Percentiles rank a stretch among this genome's conserved stretches.
These are phyloP conservation scores for Phytophthora hybrid DNA, from an alignment of 352 stramenopile species.

Conservation along the genomic window DNA sequence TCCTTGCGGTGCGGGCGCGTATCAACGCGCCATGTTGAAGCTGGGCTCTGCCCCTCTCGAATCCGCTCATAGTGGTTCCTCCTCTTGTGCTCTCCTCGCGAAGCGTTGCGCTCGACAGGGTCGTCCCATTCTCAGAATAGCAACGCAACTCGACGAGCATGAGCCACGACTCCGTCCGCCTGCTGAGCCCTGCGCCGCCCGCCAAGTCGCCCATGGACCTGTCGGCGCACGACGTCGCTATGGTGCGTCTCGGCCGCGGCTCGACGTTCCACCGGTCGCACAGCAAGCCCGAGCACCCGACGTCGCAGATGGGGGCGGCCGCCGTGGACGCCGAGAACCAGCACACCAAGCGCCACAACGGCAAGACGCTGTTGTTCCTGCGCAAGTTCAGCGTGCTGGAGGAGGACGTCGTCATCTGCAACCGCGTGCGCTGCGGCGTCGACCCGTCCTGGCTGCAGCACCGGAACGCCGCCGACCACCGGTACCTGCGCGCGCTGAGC, in stretches of 20 bases:
- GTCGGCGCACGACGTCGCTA: slow-evolving; percentile 39
- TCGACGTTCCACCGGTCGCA: slow-evolving; percentile 58
- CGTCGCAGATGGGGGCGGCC: slow-evolving; percentile 59
- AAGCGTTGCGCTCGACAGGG: slow-evolving; percentile 17
- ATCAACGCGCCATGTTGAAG: slow-evolving; percentile 30
- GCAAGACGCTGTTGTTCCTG: slow-evolving; percentile 65
- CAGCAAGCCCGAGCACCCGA: slow-evolving; percentile 67
- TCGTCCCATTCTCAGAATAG: slow-evolving; percentile 26
- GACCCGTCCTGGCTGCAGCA: slow-evolving; percentile 56
- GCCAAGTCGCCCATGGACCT: slow-evolving; percentile 36
- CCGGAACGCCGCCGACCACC: slow-evolving; percentile 46
- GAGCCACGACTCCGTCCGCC: slow-evolving; percentile 24
- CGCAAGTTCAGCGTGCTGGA: slow-evolving; percentile 73
- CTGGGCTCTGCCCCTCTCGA: background rate
- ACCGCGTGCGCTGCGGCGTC: slow-evolving; percentile 67
- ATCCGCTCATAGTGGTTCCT: slow-evolving; percentile 8
- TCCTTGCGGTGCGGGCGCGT: slow-evolving; percentile 15
- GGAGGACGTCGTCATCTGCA: slow-evolving; percentile 76
- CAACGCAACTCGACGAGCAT: background rate
- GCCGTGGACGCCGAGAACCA: slow-evolving; percentile 59
- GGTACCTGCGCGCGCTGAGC: slow-evolving; percentile 61
- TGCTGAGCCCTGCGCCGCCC: slow-evolving; percentile 30
- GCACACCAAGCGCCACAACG: slow-evolving; percentile 40
- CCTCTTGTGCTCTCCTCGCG: background rate
- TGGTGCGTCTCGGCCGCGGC: slow-evolving; percentile 36